Conservation (phyloP, 2,329 filamentous ascomycete species). For the Fusarium papillatum region DNA sequence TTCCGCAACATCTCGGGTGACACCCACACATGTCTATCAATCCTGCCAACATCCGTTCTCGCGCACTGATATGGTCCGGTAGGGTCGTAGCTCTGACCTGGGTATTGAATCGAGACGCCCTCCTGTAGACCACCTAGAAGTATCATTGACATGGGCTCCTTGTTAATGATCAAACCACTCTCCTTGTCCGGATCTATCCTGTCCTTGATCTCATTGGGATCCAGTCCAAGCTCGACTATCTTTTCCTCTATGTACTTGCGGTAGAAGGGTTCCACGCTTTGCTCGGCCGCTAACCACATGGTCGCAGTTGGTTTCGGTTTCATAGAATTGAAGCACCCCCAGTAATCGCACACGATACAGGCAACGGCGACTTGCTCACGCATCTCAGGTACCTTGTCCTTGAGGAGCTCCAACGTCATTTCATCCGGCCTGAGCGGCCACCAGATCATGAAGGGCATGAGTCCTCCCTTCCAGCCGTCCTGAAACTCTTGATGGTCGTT, state of each 20-base stretch:
- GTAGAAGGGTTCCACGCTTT: not conserved
- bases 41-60: not conserved
- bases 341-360: constrained; percentile 19
- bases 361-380: not conserved
- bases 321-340: not conserved
- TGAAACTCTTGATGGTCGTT: constrained; percentile 4
- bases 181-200: not conserved
- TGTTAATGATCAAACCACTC: not conserved
- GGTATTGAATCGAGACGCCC: not conserved
- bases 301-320: not conserved
- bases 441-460: constrained; percentile 17
- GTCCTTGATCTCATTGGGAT: not conserved
- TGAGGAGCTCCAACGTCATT: not conserved
- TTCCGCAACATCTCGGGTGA: not conserved
- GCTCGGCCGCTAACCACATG: not conserved
- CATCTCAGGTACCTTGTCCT: not conserved
- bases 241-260: not conserved
- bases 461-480: not conserved
- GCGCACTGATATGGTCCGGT: not conserved
- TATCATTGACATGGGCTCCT: not conserved
- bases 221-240: not conserved
- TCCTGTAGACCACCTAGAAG: not conserved
- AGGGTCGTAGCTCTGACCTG: not conserved
- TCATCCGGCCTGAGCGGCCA: constrained; percentile 4
- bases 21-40: not conserved